These are phyloP conservation scores for Ophiosphaerella herpotricha DNA, from an alignment of 2,329 filamentous ascomycete species.

Conservation along the genomic window DNA sequence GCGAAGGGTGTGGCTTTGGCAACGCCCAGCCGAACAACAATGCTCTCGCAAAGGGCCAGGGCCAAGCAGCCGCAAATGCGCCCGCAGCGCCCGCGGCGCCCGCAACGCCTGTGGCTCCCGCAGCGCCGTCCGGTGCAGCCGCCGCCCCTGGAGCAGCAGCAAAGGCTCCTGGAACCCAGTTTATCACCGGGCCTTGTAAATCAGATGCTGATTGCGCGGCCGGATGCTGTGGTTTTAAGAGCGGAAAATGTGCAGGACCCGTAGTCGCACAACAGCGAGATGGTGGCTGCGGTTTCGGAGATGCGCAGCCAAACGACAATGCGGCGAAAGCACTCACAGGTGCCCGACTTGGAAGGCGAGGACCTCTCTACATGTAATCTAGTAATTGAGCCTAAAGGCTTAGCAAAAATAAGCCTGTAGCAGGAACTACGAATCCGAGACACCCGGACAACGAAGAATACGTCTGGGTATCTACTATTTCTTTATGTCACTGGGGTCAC, in stretches of 20 bases:
- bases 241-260: slow-evolving; percentile 30
- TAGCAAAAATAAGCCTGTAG: neutral
- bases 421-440: too few species aligned
- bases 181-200: slow-evolving; percentile 46
- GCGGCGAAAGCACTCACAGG: slow-evolving; percentile 34
- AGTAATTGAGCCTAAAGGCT: neutral
- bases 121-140: neutral
- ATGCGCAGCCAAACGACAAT: slow-evolving; percentile 40
- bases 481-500: too few species aligned
- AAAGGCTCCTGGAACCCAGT: slow-evolving; percentile 36
- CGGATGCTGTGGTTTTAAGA: slow-evolving; percentile 44
- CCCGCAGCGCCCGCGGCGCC: slow-evolving; percentile 26
- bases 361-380: slow-evolving; percentile 25
- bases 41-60: slow-evolving; percentile 19
- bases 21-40: slow-evolving; percentile 40
- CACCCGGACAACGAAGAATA: too few species aligned
- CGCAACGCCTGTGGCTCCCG: slow-evolving; percentile 18
- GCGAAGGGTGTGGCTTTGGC: slow-evolving; percentile 45
- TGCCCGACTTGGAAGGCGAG: slow-evolving; percentile 24
- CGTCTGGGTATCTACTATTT: too few species aligned
- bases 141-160: slow-evolving; percentile 1
- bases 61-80: slow-evolving; percentile 2
- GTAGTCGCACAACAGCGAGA: slow-evolving; percentile 42
- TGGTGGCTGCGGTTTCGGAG: slow-evolving; percentile 45
- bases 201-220: slow-evolving; percentile 47